Base-by-base conservation (phyloP, 805 yeast genomes). In the Yarrowia sp. region DNA sequence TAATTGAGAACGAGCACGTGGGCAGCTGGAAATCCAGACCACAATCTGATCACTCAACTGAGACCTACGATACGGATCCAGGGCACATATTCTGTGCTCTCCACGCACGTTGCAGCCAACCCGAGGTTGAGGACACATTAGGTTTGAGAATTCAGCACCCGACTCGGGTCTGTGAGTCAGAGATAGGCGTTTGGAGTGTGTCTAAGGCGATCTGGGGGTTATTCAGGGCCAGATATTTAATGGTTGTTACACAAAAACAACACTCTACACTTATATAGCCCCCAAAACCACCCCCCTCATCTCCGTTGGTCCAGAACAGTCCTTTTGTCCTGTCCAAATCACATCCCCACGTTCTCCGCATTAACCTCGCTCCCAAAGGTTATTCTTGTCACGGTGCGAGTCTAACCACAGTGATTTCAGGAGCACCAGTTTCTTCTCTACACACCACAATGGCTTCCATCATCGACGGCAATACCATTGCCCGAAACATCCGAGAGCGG, bases 401-500 rank as follows among this genome's bases (percentile, higher is more conserved):
- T 35, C 38, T 35, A 35, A 35, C 38, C n/a, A n/a, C n/a, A n/a
- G n/a, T n/a, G 32, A 17, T 33, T 28, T 45, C 36, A 31, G 36
- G 36, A 35, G 42, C 41, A 8, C 33, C 32, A 4, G 36, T 45
- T 22, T 36, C 18, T 45, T 36, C 36, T n/a, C 51, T 14, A 11
- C 47, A 43, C 32, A 11, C 8, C 60, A 53, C 60, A 38, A 55
- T 55, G 61, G 61, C 61, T 8, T 58, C 64, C 43, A 43, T 58
- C 64, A 58, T 58, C 43, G 64, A 58, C 64, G 64, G 64, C 50
- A 58, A 15, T 18, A 41, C 64, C 62, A 64, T 45, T 44, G 33
- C 45, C 68, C 68, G 28, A 66, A 66, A 53, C 39, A 78, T 87
- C 67, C 84, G 90, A 67, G 76, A 76, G 14, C 76, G 80, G 48